These are phyloP conservation scores for Yamadazyma ubonensis DNA, from an alignment of 805 yeast species.

Conservation along the genomic window DNA sequence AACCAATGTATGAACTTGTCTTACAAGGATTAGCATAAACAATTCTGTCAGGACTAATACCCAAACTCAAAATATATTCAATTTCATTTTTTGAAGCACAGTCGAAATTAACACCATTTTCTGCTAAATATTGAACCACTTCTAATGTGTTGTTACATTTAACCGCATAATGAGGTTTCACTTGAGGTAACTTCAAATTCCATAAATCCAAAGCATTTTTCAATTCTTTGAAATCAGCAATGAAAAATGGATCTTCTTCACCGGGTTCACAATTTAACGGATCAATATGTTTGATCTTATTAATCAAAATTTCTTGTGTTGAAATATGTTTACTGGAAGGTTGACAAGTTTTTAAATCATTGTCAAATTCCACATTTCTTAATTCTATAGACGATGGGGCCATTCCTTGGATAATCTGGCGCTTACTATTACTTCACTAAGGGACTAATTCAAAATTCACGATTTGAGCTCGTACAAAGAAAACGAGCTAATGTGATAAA, in stretches of 20 bases:
- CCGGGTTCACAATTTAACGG: slow-evolving; percentile 64
- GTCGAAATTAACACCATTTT: slow-evolving; percentile 77
- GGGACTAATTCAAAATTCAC: slow-evolving; percentile 9
- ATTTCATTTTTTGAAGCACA: slow-evolving; percentile 92
- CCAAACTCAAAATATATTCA: slow-evolving; percentile 58
- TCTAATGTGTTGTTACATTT: slow-evolving; percentile 80
- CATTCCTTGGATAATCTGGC: slow-evolving; percentile 17
- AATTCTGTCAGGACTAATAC: slow-evolving; percentile 64
- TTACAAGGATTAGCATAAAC: slow-evolving; percentile 95
- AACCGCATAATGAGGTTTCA: slow-evolving; percentile 90
- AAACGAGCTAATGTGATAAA: slow-evolving; percentile 29
- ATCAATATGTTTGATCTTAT: slow-evolving; percentile 35
- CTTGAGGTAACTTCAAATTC: slow-evolving; percentile 63
- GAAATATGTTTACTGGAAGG: neutral
- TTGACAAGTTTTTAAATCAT: slow-evolving; percentile 2
- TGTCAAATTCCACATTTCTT: slow-evolving; percentile 1
- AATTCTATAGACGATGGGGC: slow-evolving; percentile 20
- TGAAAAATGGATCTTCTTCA: slow-evolving; percentile 83
- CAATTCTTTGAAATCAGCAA: slow-evolving; percentile 80
- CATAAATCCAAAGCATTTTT: slow-evolving; percentile 62
- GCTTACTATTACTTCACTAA: slow-evolving; percentile 10
- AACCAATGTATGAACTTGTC: slow-evolving; percentile 75
- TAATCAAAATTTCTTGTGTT: slow-evolving; percentile 10
- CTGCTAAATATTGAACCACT: slow-evolving; percentile 56
- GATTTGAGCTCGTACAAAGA: slow-evolving; percentile 25